Conservation (phyloP, 192 early-diverging fungal species). For the Coemansia sp. region DNA sequence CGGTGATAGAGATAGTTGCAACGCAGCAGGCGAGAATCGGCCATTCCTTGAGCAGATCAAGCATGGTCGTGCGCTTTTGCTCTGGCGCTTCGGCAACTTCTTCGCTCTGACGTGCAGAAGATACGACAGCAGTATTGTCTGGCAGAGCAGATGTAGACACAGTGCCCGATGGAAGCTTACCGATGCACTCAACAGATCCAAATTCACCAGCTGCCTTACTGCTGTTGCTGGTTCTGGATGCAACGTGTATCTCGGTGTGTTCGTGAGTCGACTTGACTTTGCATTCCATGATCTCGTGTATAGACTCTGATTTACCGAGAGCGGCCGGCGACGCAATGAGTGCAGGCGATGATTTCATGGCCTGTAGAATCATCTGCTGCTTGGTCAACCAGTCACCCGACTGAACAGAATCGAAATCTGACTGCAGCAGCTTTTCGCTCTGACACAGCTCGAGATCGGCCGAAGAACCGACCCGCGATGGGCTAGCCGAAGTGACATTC, state of each 20-base stretch:
- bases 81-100: neutral
- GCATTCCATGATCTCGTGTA: neutral
- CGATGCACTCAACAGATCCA: too few species aligned
- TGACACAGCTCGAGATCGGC: constrained; percentile 8
- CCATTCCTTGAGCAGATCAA: constrained; percentile 51
- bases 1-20: constrained; percentile 41
- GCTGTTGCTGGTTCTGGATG: neutral
- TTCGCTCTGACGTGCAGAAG: neutral
- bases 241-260: neutral
- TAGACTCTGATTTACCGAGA: neutral
- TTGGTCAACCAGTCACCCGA: neutral
- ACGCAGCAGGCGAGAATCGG: constrained; percentile 48
- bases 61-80: constrained; percentile 40
- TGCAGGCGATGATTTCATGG: constrained; percentile 9
- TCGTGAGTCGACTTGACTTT: neutral
- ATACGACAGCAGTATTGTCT: neutral
- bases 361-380: neutral
- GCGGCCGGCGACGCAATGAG: constrained; percentile 16
- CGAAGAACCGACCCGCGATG: constrained; percentile 10
- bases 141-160: neutral
- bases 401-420: neutral
- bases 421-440: constrained; percentile 17
- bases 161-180: neutral
- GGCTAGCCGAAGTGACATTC: constrained; percentile 5
- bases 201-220: too few species aligned